Conservation (phyloP, 352 stramenopile genomes). For the Albugo laibachii region DNA sequence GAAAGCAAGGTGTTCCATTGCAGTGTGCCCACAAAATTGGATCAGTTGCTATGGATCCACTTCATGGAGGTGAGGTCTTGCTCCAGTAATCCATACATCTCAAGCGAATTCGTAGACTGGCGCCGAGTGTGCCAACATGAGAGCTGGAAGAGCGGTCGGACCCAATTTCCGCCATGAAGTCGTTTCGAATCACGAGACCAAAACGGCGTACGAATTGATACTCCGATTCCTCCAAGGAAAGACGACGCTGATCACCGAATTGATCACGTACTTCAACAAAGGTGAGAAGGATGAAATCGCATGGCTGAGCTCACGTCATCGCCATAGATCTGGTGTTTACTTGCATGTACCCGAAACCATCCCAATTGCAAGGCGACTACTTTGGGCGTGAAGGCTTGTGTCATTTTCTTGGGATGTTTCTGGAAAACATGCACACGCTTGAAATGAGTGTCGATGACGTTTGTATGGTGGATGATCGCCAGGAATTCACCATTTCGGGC, state of each 20-base stretch:
- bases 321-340: slow-evolving; percentile 57
- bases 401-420: slow-evolving; percentile 53
- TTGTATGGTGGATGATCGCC: slow-evolving; percentile 33
- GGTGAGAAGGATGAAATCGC: slow-evolving; percentile 4
- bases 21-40: slow-evolving; percentile 52
- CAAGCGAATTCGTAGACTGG: slow-evolving; percentile 15
- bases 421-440: slow-evolving; percentile 57
- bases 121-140: slow-evolving; percentile 60
- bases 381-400: slow-evolving; percentile 68
- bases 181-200: slow-evolving; percentile 53
- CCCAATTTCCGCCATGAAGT: slow-evolving; percentile 49
- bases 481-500: slow-evolving; percentile 51
- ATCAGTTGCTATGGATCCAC: slow-evolving; percentile 71
- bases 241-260: slow-evolving; percentile 23
- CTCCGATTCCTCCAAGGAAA: slow-evolving; percentile 41
- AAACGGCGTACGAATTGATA: slow-evolving; percentile 62
- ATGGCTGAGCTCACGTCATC: not conserved
- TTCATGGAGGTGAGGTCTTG: slow-evolving; percentile 35
- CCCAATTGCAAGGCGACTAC: slow-evolving; percentile 63
- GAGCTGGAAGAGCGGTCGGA: slow-evolving; percentile 10
- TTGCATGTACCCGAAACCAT: slow-evolving; percentile 57
- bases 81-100: not conserved
- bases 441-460: slow-evolving; percentile 61
- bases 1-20: slow-evolving; percentile 76
- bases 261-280: slow-evolving; percentile 79